Evolutionary conservation across 2,329 filamentous ascomycete species (phyloP), one percentile per base, ranked within the genome.

Genomic region (Fusarium miscanthi): DNA sequence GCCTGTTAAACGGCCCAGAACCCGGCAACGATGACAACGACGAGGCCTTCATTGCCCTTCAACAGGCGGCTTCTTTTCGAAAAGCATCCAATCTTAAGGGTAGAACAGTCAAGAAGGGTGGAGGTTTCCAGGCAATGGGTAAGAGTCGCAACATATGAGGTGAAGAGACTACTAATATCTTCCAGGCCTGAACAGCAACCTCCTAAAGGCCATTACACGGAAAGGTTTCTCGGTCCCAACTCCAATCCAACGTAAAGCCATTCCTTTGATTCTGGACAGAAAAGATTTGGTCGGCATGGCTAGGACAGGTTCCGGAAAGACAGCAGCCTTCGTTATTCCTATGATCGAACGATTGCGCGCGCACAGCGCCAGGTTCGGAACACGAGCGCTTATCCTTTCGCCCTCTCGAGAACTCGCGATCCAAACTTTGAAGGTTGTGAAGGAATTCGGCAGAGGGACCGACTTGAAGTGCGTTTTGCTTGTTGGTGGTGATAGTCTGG

Each of bases 201-300:
- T 99, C 8, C 87, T 99, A 30, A 96, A 97, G 79, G 94, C 96
- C 4, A 98, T 99, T 73, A 89, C 93, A 17, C 89, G 93, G 76
- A 99, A 98, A 84, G 97, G 96, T 21, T 99, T 98, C 83, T 94
- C 93, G 2, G 94, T 98, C 6, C 97, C 97, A 8, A 99, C 96
- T 0, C 96, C 96, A 0, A 99, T 99, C 82, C 96, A 99, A 85
- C 90, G 96, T 75, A 98, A 98, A 83, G 94, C 96, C 4, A 97
- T 99, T 52, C 97, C 96, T 8, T 86, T 98, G 61, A 90, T 99
- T 61, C 86, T 98, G 76, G 93, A 97, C 69, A 90, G 92, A 59
- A 93, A 94, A 83, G 96, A 99, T 87, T 93, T 98, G n/a, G 95
- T 99, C 30, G 97, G 95, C 74, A 99, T 99, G 96, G 96, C 96